Evolutionary conservation across 2,329 filamentous ascomycete species (phyloP), one percentile per base, ranked within the genome.

Genomic region (Sordariomycetes sp.): DNA sequence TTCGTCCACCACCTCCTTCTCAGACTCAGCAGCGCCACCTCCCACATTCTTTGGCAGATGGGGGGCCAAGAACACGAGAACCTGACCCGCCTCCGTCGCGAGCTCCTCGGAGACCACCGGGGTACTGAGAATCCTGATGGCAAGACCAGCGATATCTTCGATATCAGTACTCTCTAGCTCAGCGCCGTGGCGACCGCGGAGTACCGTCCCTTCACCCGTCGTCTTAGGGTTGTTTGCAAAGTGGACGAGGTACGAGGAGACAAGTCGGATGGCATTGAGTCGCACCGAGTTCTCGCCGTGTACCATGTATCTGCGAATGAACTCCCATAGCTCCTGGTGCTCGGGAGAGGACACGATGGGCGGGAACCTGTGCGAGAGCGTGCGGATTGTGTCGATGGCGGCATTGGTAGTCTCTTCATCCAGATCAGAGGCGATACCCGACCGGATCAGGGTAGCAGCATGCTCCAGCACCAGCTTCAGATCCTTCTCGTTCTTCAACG

Each of bases 171-270:
- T 78, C 34, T 80, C 78, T 7, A 97, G 74, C 32, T 78, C 73
- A 25, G 97, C 76, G 1, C 90, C 93, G 58, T 85, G 77, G 1
- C 87, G 87, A 24, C 90, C 88, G 50, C 75, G 69, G 14, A 96
- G 73, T 2, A 86, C 82, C 53, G 90, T 70, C 1, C 74, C 76
- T 32, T 72, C 72, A 59, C 83, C 79, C 34, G 67, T 69, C 34
- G 76, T 75, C 52, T 78, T 80, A 65, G 81, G 80, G 80, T 57
- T 48, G 60, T 80, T 79, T 24, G 88, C 88, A 62, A 96, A 85
- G 68, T 96, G 89, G 3, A 85, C 82, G 64, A 97, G 85, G 71
- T 89, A 94, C n/a, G 80, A 77, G 53, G 87, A 87, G 48, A 92
- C 74, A 20, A 97, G 76, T 60, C 83, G 86, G 12, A 91, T 82